Conservation (phyloP, 345 rosid species). For the Murraya paniculata region DNA sequence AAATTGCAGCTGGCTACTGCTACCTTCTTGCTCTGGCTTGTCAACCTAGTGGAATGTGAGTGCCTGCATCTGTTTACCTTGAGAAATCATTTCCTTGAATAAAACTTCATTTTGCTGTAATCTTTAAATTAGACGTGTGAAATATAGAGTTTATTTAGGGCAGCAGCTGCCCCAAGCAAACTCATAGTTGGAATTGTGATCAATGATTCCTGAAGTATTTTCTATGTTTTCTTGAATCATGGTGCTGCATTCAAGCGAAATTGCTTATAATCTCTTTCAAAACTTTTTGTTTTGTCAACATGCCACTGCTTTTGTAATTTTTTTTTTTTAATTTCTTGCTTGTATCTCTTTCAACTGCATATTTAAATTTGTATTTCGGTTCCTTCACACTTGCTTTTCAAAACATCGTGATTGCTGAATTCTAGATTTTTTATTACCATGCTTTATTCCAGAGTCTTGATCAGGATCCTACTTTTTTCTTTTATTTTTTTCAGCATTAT, state of each 20-base stretch:
- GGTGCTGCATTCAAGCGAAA: not conserved
- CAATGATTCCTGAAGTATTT: not conserved
- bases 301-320: not conserved
- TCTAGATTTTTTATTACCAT: not conserved
- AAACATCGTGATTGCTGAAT: not conserved
- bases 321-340: not conserved
- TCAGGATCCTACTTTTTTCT: not conserved
- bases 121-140: not conserved
- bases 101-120: not conserved
- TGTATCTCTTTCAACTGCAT: not conserved
- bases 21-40: constrained; percentile 92
- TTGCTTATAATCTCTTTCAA: not conserved
- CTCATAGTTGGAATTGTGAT: not conserved
- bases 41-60: constrained; percentile 95
- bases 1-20: constrained; percentile 93
- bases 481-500: not conserved
- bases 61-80: constrained; percentile 17
- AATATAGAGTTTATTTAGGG: not conserved
- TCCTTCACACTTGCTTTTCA: not conserved
- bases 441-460: not conserved
- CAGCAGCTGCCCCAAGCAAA: too few species aligned
- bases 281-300: not conserved
- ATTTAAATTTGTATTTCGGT: not conserved
- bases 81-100: not conserved
- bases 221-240: not conserved